Base-by-base conservation (phyloP, 176 grass and related monocot genomes). In the maize (Zea mays) region DNA sequence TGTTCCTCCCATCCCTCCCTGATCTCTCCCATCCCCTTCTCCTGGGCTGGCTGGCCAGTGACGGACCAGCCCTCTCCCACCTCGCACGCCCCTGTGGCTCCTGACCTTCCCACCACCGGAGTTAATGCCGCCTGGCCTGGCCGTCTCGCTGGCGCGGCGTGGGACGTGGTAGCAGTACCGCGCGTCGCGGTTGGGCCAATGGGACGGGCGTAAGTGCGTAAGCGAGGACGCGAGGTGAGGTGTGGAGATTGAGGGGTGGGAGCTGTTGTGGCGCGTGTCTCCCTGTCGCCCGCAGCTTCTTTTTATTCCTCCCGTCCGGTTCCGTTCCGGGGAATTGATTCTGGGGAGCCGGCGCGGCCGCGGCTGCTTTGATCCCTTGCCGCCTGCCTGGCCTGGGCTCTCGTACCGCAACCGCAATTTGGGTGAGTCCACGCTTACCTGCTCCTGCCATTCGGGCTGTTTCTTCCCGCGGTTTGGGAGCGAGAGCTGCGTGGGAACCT, bases 221-320 rank as follows among this genome's bases (percentile, higher is more conserved):
- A n/a, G 17, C 0, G 15, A 54, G 50, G 37, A 2, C n/a, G n/a
- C n/a, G n/a, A n/a, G n/a, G n/a, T n/a, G n/a, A n/a, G n/a, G n/a
- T n/a, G 67, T 3, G 4, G 43, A 68, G 37, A 11, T 49, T 14
- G n/a, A n/a, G n/a, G n/a, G n/a, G n/a, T 41, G 62, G 48, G n/a
- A 27, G 48, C 52, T 58, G 81, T 48, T 17, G 81, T 14, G 50
- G 71, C 72, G 61, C 71, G 71, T 82, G 81, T 75, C 62, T 47
- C 63, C 21, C 34, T 59, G 16, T 68, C 42, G 17, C 64, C 73
- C 66, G 49, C 76, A 67, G 12, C 9, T 58, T 73, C n/a, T 21
- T 58, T 66, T 59, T 73, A 73, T 67, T 67, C 58, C 21, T 11
- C 7, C 5, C 65, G 9, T 40, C n/a, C n/a, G n/a, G n/a, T n/a